Evolutionary conservation across 2,329 filamentous ascomycete species (phyloP).

Genomic region (Bipolaris oryzae): DNA sequence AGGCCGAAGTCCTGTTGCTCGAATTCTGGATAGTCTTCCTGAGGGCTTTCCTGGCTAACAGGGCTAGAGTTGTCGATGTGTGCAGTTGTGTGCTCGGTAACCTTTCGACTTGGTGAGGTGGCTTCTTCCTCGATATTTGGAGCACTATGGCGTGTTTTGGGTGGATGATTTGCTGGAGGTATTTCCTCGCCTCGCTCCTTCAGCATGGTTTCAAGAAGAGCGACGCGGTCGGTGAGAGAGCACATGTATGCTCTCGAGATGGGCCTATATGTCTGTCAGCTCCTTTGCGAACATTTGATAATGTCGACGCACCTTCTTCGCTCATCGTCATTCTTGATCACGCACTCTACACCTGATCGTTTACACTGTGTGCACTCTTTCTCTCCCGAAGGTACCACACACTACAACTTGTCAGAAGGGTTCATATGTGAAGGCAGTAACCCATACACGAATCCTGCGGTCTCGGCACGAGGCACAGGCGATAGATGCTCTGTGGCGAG

Average conservation of each 20-base stretch:
- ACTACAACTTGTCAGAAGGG: constrained; percentile 47
- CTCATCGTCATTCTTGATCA: constrained; percentile 65
- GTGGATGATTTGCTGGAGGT: constrained; percentile 60
- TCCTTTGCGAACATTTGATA: background rate
- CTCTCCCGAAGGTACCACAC: constrained; percentile 61
- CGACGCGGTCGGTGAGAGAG: constrained; percentile 61
- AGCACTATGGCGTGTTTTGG: constrained; percentile 53
- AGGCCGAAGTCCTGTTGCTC: constrained; percentile 32
- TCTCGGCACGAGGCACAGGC: constrained; percentile 62
- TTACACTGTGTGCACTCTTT: constrained; percentile 60
- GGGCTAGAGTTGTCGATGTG: constrained; percentile 39
- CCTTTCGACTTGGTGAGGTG: constrained; percentile 27
- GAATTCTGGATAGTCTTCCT: constrained; percentile 33
- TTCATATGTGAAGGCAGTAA: background rate
- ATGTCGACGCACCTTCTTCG: constrained; percentile 53
- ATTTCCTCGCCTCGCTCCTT: constrained; percentile 57
- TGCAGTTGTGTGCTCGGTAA: constrained; percentile 14
- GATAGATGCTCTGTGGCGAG: constrained; percentile 57
- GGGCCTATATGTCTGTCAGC: constrained; percentile 49
- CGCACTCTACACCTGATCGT: constrained; percentile 57
- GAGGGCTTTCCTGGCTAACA: constrained; percentile 37
- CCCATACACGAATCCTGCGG: constrained; percentile 50
- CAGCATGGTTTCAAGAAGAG: constrained; percentile 60
- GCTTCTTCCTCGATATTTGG: constrained; percentile 40
- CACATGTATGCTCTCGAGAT: constrained; percentile 66